Conservation (phyloP, 2,329 filamentous ascomycete genomes). For the Zymoseptoria pseudotritici region DNA sequence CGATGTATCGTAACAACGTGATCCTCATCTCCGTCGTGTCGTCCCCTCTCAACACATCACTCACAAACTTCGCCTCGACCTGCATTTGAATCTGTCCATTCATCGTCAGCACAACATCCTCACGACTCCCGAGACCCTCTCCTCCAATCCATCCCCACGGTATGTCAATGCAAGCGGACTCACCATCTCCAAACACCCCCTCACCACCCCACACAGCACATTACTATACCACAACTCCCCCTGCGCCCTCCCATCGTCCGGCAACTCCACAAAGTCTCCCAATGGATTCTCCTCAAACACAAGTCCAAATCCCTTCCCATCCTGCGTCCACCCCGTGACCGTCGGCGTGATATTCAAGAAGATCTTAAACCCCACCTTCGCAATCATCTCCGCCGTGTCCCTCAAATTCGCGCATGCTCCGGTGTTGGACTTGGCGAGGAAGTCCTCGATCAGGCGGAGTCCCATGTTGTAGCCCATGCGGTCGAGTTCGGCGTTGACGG, state of each 20-base stretch:
- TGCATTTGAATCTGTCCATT: constrained; percentile 77
- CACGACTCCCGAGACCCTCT: background rate
- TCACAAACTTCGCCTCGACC: constrained; percentile 93
- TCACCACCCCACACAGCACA: constrained; percentile 85
- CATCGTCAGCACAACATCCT: constrained; percentile 7
- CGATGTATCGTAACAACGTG: constrained; percentile 84
- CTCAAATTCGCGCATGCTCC: constrained; percentile 86
- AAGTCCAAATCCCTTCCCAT: constrained; percentile 93
- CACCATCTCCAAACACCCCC: constrained; percentile 94
- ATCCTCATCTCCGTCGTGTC: constrained; percentile 97
- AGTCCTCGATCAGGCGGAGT: constrained; percentile 91
- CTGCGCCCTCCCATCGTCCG: constrained; percentile 89
- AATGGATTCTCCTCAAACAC: constrained; percentile 96
- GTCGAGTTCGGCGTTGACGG: constrained; percentile 96
- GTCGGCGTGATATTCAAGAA: constrained; percentile 94
- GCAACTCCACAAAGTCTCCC: constrained; percentile 93
- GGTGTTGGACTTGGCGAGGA: constrained; percentile 88
- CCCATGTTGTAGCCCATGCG: constrained; percentile 99
- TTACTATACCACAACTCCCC: constrained; percentile 99
- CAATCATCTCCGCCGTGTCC: constrained; percentile 94
- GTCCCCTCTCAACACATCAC: constrained; percentile 83
- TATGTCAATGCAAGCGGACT: constrained; percentile 13
- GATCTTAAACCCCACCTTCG: constrained; percentile 98
- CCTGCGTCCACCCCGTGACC: constrained; percentile 90
- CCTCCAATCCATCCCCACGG: background rate